phyloP scores from a whole-genome alignment of 164 flowering plant genomes.

The Cinnamomum chago region DNA sequence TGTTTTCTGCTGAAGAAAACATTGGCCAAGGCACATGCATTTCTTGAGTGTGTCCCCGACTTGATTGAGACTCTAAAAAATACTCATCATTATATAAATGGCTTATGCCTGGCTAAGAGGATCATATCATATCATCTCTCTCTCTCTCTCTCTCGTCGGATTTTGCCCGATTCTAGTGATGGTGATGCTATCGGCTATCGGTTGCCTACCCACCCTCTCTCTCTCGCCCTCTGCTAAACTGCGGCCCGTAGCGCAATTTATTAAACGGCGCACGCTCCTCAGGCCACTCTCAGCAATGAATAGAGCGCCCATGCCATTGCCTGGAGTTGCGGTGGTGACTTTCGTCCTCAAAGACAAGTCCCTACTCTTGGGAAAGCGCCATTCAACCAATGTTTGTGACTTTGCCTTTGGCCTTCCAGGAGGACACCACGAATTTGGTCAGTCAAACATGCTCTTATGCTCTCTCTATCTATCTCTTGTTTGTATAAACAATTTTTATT shows the following conservation, averaged over 20 bases:
- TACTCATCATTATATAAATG: too few relatives aligned
- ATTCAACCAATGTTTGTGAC: conserved; percentile 45
- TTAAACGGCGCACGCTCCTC: neutral
- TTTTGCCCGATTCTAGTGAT: too few relatives aligned
- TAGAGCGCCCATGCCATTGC: conserved; percentile 1
- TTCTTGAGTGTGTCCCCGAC: too few relatives aligned
- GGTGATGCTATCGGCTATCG: neutral
- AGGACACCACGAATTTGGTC: conserved; percentile 88
- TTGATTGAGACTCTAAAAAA: too few relatives aligned
- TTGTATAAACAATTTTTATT: too few relatives aligned
- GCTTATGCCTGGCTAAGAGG: too few relatives aligned
- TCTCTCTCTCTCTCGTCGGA: too few relatives aligned
- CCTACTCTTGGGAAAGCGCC: conserved; percentile 58
- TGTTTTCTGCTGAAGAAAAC: too few relatives aligned
- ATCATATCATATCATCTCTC: too few relatives aligned
- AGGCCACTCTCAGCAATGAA: neutral
- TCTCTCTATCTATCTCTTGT: neutral
- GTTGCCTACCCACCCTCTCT: neutral
- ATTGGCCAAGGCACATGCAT: too few relatives aligned
- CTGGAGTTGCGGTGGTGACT: conserved; percentile 56
- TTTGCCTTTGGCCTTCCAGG: conserved; percentile 78
- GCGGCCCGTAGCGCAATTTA: neutral
- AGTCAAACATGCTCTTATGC: conserved; percentile 11
- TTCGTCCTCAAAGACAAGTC: conserved; percentile 43
- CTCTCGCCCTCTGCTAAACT: neutral